Evolutionary conservation across 192 early-diverging fungal genomes (phyloP).

Genomic region (Entrophospora sp.): DNA sequence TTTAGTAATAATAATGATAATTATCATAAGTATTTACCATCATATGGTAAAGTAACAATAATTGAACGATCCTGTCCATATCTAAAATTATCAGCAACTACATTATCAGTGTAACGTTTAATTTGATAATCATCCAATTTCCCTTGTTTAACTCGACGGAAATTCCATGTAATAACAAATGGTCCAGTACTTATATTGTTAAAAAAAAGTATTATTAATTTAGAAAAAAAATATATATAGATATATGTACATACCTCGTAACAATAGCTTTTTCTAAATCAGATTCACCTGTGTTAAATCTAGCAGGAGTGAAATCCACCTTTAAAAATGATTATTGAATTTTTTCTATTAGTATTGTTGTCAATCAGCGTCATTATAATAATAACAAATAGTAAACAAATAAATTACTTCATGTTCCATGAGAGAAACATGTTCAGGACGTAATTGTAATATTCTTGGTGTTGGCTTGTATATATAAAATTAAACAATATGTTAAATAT

Average conservation of each 20-base stretch:
- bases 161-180: conserved; percentile 89
- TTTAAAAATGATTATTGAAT: too few species aligned
- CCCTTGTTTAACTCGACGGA: conserved; percentile 69
- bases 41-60: conserved; percentile 59
- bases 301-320: conserved; percentile 76
- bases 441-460: conserved; percentile 69
- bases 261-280: conserved; percentile 76
- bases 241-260: conserved; percentile 40
- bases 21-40: conserved; percentile 13
- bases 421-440: conserved; percentile 79
- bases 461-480: conserved; percentile 24
- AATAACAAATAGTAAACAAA: neutral
- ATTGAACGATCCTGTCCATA: conserved; percentile 77
- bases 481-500: neutral
- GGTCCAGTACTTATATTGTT: conserved; percentile 56
- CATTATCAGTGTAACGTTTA: conserved; percentile 70
- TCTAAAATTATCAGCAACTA: conserved; percentile 89
- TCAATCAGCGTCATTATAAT: neutral
- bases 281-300: conserved; percentile 70
- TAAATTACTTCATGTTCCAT: conserved; percentile 45
- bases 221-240: neutral
- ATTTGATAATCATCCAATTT: conserved; percentile 78
- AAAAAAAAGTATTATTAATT: neutral
- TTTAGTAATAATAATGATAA: neutral
- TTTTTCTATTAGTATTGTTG: neutral